Evolutionary conservation across 805 yeast species (phyloP), one percentile per base, ranked within the genome.

Genomic region (Saturnispora quitensis): DNA sequence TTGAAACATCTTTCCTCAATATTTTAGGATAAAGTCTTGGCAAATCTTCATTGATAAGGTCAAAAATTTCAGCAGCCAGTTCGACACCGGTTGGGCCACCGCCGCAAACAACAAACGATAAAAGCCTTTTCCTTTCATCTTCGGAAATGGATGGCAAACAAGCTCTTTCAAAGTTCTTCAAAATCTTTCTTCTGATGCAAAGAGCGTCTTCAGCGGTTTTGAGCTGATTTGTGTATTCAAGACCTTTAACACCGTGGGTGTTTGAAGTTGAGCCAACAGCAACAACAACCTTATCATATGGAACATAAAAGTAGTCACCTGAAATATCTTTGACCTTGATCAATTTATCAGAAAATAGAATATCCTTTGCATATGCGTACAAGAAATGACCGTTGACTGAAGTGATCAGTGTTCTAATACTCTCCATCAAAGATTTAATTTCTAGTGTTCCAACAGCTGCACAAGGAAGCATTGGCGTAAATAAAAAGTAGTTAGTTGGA

Each of bases 11-110:
- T 61, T 76, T 71, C 43, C 58, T 73, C 56, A 87, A 81, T 58
- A 90, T 78, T 62, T 77, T 84, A 45, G 97, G 97, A 73, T 87
- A 84, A 89, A 95, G 86, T 69, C 83, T 85, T 62, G 75, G 73
- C 70, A 90, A 75, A 70, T 90, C 97, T 68, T 90, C 95, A 68
- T 88, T 91, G 56, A 89, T 83, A 70, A 86, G 89, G 70, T 90
- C 98, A 72, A 86, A 95, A 61, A 90, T 73, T 71, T 91, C 97
- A 62, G 96, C 97, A 58, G 97, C 97, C 62, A 89, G 84, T 73
- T 90, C 97, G 55, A 90, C 97, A 73, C 98, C 98, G 46, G 98
- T 91, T 66, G 97, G 97, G 55, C 97, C 97, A 69, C 96, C 98
- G 62, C 97, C 98, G 59, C 93, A 95, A 56, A 90, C 95, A 56